These are phyloP conservation scores for Durio zibethinus DNA, from an alignment of 345 rosid species.

Conservation along the genomic window DNA sequence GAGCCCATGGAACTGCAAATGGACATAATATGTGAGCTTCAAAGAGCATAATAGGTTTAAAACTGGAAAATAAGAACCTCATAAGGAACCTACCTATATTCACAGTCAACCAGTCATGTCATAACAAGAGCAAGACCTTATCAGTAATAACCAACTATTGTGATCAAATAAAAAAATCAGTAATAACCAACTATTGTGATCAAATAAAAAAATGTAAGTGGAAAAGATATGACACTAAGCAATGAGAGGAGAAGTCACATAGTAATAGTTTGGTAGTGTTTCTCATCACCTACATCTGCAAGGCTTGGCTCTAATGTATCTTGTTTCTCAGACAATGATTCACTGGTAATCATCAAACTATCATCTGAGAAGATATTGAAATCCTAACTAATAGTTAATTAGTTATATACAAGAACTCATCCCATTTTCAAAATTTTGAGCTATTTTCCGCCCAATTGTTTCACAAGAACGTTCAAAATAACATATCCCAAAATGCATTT, in stretches of 20 bases:
- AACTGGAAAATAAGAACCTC: neutral
- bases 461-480: neutral
- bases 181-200: neutral
- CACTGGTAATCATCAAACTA: neutral
- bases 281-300: neutral
- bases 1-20: conserved; percentile 96
- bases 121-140: neutral
- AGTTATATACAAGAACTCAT: neutral
- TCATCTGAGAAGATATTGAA: neutral
- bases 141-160: neutral
- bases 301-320: neutral
- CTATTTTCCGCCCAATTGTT: neutral
- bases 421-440: neutral
- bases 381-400: neutral
- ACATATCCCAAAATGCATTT: neutral
- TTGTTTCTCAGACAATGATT: neutral
- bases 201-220: neutral
- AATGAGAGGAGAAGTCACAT: neutral
- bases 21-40: conserved; percentile 22
- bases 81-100: neutral
- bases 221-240: neutral
- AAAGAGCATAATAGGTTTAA: neutral
- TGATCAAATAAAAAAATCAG: neutral
- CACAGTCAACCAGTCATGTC: neutral
- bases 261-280: neutral